phyloP scores from a whole-genome alignment of 106 monocot species.

The Dioscorea dumetorum region DNA sequence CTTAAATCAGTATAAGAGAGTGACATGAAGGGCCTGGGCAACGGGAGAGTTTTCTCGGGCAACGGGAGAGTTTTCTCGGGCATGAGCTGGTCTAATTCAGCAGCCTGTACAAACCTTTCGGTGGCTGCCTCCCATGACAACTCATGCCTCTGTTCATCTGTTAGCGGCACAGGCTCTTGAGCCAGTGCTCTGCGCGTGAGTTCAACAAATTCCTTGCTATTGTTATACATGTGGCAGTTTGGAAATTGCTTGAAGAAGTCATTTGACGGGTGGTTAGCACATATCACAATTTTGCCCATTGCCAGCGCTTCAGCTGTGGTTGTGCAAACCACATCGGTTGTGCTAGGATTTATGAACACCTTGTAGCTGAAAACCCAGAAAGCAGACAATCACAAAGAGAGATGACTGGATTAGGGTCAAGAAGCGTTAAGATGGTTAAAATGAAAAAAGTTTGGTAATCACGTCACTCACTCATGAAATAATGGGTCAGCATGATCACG shows the following conservation, averaged over 20 bases:
- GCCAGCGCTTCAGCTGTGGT: conserved; percentile 89
- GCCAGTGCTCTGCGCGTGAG: conserved; percentile 32
- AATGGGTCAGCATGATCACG: conserved; percentile 76
- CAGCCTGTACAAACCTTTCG: conserved; percentile 40
- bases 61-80: neutral
- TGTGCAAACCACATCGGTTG: conserved; percentile 91
- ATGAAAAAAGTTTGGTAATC: neutral
- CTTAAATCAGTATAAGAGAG: conserved; percentile 22
- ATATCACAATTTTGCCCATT: conserved; percentile 77
- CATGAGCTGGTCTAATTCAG: conserved; percentile 20
- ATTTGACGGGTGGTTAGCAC: conserved; percentile 78
- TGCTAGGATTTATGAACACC: conserved; percentile 84
- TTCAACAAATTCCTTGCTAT: conserved; percentile 41
- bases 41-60: neutral
- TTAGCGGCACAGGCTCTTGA: conserved; percentile 39
- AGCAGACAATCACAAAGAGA: neutral
- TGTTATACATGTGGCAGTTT: conserved; percentile 56
- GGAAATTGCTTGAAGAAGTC: conserved; percentile 83
- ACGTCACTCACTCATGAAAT: conserved; percentile 68
- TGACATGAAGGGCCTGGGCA: conserved; percentile 22
- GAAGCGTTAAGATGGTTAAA: too few relatives aligned
- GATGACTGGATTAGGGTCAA: too few relatives aligned
- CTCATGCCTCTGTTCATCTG: conserved; percentile 44
- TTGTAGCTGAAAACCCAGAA: conserved; percentile 58
- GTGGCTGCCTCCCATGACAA: conserved; percentile 76